Base-by-base conservation (phyloP, 352 stramenopile species). In the Aphanomyces stellatus region DNA sequence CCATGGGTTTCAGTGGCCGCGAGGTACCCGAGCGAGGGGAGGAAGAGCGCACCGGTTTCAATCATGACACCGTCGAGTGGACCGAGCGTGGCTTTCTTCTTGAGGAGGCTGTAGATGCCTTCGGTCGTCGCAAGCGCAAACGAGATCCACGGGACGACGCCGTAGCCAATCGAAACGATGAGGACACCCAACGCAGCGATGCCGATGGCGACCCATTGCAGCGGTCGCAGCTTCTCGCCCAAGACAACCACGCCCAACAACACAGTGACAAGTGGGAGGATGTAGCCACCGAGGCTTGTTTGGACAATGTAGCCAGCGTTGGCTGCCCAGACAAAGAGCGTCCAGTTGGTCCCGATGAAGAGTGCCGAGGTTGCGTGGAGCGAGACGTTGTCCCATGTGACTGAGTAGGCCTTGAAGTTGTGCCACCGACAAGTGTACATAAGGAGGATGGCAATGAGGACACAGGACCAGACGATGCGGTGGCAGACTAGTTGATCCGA, bases 401-500 rank as follows among this genome's bases (percentile, higher is more conserved):
- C 13, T 1, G 49, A 15, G 11, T 57, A 34, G 17, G 30, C 19
- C 4, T 24, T 15, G 41, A 63, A 63, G 34, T 30, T 24, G 5
- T 43, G 31, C 55, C 55, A 63, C n/a, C 35, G 17, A 8, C 17
- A 57, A 19, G 35, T 10, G 0, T 3, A 37, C 4, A 67, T 17
- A 27, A 67, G 33, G 6, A 28, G 28, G 8, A 67, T 2, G 10
- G 57, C 22, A 59, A 67, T 67, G 19, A 51, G 24, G 22, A 57
- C n/a, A n/a, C n/a, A 67, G 19, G 60, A 67, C 60, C 60, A 67
- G 3, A 59, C 60, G 4, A 67, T 51, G 43, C 60, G 60, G 49
- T 67, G 60, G 11, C 57, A 22, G 48, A 67, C 48, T 4, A 67
- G 49, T 28, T 67, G 37, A 42, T 67, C 48, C n/a, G 60, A 42